phyloP scores from a whole-genome alignment of 148 eudicot species.

The Dysphania ambrosioides region DNA sequence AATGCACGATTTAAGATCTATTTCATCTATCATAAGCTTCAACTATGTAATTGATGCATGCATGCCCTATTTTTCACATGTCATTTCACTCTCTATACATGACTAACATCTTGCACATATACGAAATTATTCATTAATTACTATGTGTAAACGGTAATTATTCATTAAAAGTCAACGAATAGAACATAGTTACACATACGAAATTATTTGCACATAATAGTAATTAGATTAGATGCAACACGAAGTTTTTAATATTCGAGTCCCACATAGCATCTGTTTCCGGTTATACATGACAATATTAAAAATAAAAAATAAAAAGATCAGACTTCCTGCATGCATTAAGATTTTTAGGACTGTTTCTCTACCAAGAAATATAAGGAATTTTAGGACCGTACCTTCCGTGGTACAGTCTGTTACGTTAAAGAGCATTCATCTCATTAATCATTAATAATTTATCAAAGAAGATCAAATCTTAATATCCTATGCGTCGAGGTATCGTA shows the following conservation, averaged over 20 bases:
- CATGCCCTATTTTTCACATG: too few relatives aligned
- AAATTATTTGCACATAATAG: neutral
- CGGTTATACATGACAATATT: neutral
- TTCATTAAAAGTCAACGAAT: too few relatives aligned
- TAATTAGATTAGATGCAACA: neutral
- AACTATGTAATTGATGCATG: too few relatives aligned
- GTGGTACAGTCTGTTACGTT: constrained; percentile 16
- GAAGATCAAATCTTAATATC: constrained; percentile 14
- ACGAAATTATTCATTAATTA: too few relatives aligned
- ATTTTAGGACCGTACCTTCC: constrained; percentile 17
- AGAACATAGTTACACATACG: too few relatives aligned
- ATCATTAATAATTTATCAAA: constrained; percentile 8
- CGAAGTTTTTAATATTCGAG: too few relatives aligned
- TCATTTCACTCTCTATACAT: too few relatives aligned
- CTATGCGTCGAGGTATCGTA: neutral
- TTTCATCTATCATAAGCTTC: too few relatives aligned
- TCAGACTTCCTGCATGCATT: neutral
- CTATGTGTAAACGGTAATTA: too few relatives aligned
- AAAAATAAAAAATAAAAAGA: too few relatives aligned
- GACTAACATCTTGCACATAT: too few relatives aligned
- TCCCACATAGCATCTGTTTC: neutral
- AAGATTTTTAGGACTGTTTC: neutral
- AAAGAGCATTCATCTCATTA: neutral
- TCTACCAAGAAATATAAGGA: neutral
- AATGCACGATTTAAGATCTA: too few relatives aligned